A percentile compares a stretch with the other conserved stretches of the same genome.
These are phyloP conservation scores for Sclerotinia minor DNA, from an alignment of 2,329 filamentous ascomycete species.

Conservation along the genomic window DNA sequence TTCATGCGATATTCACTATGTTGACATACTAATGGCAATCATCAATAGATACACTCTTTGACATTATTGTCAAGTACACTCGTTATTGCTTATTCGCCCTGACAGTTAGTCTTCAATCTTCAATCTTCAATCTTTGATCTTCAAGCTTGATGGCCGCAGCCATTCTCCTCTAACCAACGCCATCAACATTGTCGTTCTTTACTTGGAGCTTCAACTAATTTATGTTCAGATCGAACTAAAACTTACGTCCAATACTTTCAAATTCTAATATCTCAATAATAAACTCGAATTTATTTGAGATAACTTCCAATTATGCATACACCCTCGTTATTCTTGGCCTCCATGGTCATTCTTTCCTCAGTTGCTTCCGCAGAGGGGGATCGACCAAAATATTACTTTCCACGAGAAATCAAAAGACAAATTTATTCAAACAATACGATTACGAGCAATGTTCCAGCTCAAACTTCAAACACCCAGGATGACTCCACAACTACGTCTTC, in stretches of 20 bases:
- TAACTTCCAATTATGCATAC: conserved; percentile 50
- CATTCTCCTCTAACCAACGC: not conserved
- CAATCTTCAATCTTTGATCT: not conserved
- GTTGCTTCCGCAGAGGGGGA: conserved; percentile 48
- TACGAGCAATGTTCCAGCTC: conserved; percentile 27
- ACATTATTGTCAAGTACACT: conserved; percentile 61
- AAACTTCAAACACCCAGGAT: conserved; percentile 25
- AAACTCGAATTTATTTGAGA: conserved; percentile 11
- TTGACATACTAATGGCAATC: conserved; percentile 32
- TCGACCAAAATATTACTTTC: conserved; percentile 58
- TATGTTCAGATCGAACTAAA: conserved; percentile 26
- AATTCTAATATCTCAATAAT: conserved; percentile 22
- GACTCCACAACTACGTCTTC: conserved; percentile 19
- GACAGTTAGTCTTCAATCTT: conserved; percentile 47
- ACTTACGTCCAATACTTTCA: conserved; percentile 14
- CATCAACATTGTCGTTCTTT: conserved; percentile 30
- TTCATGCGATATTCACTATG: conserved; percentile 34
- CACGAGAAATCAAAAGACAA: conserved; percentile 56
- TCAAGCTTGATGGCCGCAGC: not conserved
- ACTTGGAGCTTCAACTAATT: conserved; percentile 33
- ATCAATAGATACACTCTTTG: conserved; percentile 50
- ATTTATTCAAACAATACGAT: conserved; percentile 40
- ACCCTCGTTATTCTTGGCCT: conserved; percentile 51
- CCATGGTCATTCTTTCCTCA: conserved; percentile 51
- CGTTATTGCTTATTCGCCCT: conserved; percentile 50